Conservation (phyloP, 1,284 basidiomycete species). For the Apiotrichum mycotoxinovorans region DNA sequence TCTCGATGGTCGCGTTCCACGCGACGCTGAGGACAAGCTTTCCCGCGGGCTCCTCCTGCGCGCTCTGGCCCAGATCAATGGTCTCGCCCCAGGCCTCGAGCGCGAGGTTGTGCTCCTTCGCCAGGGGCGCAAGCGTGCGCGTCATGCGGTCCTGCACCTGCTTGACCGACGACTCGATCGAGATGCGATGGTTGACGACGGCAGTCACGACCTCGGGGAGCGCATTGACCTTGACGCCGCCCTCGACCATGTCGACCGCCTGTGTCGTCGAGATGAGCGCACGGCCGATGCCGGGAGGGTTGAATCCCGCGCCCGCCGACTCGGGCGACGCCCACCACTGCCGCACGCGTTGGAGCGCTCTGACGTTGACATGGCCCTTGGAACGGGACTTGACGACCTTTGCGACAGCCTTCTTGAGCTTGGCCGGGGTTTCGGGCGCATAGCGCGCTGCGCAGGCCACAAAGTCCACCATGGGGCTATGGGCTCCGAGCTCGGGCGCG, state of each 20-base stretch:
- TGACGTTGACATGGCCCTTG: constrained; percentile 29
- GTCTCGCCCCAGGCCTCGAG: constrained; percentile 40
- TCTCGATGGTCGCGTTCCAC: constrained; percentile 39
- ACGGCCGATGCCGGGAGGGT: constrained; percentile 18
- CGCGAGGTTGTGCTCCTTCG: constrained; percentile 36
- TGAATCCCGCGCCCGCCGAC: constrained; percentile 17
- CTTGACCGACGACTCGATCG: constrained; percentile 30
- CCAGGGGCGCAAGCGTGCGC: constrained; percentile 30
- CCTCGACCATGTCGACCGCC: constrained; percentile 44
- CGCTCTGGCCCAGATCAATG: constrained; percentile 13
- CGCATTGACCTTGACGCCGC: constrained; percentile 47
- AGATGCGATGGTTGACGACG: constrained; percentile 46
- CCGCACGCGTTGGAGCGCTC: constrained; percentile 33
- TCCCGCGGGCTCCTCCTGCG: constrained; percentile 22
- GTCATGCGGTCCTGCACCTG: constrained; percentile 37
- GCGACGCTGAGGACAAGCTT: constrained; percentile 34
- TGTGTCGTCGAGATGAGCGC: constrained; percentile 43
- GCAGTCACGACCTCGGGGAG: constrained; percentile 43
- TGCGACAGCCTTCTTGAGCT: constrained; percentile 26
- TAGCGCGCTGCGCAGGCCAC: constrained; percentile 35
- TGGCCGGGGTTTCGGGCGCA: constrained; percentile 23
- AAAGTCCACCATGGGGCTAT: constrained; percentile 29
- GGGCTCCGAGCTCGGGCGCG: constrained; percentile 27
- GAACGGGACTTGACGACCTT: constrained; percentile 22
- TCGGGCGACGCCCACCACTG: constrained; percentile 27